phyloP scores from a whole-genome alignment of 1,139 yeast species.

The Suhomyces yuchorum region DNA sequence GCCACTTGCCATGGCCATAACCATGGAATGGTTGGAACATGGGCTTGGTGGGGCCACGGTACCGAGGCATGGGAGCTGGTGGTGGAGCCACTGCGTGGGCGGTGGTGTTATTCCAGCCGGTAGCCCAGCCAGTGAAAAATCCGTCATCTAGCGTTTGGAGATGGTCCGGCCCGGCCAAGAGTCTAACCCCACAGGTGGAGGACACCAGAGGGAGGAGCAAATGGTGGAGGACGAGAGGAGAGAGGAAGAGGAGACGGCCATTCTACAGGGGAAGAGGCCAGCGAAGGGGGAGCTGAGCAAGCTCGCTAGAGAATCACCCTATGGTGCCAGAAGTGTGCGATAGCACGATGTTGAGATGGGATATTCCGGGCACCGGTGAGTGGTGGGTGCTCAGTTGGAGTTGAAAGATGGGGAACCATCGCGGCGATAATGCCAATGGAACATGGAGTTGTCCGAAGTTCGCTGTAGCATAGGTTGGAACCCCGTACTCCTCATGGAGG shows the following conservation, averaged over 20 bases:
- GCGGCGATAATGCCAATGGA: background rate
- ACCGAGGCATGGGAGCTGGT: background rate
- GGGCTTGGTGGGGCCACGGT: background rate
- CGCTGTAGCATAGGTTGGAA: background rate
- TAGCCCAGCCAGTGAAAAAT: slow-evolving; percentile 1
- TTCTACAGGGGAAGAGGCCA: too few relatives aligned
- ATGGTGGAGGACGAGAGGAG: background rate
- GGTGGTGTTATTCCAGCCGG: background rate
- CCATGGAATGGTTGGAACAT: background rate
- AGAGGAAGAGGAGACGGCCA: too few relatives aligned
- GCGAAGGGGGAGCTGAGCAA: too few relatives aligned
- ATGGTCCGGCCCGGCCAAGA: background rate
- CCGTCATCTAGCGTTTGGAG: background rate
- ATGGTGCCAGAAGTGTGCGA: background rate
- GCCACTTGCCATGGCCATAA: slow-evolving; percentile 1
- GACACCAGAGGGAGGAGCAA: background rate
- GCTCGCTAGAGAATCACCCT: background rate
- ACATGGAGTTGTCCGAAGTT: background rate
- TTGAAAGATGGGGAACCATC: too few relatives aligned
- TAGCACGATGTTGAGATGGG: too few relatives aligned
- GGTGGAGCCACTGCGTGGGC: background rate
- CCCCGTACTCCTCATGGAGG: background rate
- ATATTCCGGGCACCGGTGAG: too few relatives aligned
- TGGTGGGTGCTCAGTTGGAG: too few relatives aligned
- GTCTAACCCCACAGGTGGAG: background rate